Conservation (phyloP, 495 filamentous ascomycete species). For the Trichoderma reesei region DNA sequence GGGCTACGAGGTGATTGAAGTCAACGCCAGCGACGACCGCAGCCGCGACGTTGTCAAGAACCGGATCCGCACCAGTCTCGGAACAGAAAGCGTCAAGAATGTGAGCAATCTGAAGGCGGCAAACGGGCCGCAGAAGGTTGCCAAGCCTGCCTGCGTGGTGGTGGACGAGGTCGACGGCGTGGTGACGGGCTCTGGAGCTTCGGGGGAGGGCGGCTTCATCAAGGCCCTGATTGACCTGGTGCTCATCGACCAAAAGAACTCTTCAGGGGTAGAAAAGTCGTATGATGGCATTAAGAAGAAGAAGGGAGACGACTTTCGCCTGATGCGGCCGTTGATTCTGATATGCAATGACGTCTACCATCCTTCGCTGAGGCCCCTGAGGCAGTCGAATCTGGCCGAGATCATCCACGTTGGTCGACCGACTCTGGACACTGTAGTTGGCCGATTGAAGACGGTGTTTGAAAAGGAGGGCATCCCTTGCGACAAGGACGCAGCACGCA, state of each 20-base stretch:
- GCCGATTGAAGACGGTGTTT: constrained; percentile 72
- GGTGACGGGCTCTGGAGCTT: constrained; percentile 61
- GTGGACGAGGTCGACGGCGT: constrained; percentile 97
- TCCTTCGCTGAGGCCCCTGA: constrained; percentile 71
- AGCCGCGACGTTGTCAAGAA: constrained; percentile 75
- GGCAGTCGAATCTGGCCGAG: constrained; percentile 73
- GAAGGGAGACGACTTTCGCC: constrained; percentile 72
- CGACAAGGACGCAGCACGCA: constrained; percentile 78
- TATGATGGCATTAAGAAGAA: constrained; percentile 31
- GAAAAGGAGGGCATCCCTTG: constrained; percentile 74
- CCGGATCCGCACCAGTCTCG: constrained; percentile 75
- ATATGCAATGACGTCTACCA: constrained; percentile 99
- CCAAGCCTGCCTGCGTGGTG: constrained; percentile 81
- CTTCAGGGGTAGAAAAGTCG: constrained; percentile 30
- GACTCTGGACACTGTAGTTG: constrained; percentile 74
- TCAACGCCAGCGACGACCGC: constrained; percentile 76
- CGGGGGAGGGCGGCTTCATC: constrained; percentile 76
- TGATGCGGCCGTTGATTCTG: constrained; percentile 79
- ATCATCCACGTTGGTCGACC: constrained; percentile 89
- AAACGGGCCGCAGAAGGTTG: constrained; percentile 57
- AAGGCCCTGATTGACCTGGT: constrained; percentile 90
- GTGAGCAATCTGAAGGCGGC: constrained; percentile 53
- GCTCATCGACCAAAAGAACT: constrained; percentile 73
- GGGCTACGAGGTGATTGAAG: constrained; percentile 87
- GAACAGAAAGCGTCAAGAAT: constrained; percentile 84